Conservation (phyloP, 2,329 filamentous ascomycete species). For the Drechslerella coelobrocha region DNA sequence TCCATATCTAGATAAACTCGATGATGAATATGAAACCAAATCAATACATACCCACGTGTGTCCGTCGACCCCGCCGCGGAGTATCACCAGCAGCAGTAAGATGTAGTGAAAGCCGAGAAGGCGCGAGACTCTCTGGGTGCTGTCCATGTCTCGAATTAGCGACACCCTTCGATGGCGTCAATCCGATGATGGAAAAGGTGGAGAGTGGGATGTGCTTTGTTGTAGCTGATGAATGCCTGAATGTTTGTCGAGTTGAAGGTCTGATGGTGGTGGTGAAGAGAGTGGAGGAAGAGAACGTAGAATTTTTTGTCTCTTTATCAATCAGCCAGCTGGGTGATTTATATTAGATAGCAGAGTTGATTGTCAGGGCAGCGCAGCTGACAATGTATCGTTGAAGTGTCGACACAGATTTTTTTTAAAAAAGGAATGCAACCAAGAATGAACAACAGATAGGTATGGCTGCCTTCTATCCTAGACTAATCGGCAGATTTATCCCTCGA, state of each 20-base stretch:
- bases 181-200: slow-evolving; percentile 2
- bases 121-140: slow-evolving; percentile 19
- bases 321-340: neutral
- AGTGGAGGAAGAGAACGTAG: neutral
- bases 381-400: neutral
- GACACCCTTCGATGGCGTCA: neutral
- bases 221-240: neutral
- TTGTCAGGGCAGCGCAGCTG: neutral
- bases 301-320: neutral
- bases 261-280: neutral
- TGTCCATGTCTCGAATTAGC: slow-evolving; percentile 24
- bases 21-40: neutral
- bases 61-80: slow-evolving; percentile 31
- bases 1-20: too few relatives aligned
- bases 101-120: slow-evolving; percentile 32
- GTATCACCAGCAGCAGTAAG: slow-evolving; percentile 18
- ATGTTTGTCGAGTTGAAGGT: neutral
- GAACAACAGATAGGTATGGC: neutral
- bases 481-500: too few relatives aligned
- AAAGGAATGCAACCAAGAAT: neutral
- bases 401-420: neutral
- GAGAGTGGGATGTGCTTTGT: neutral
- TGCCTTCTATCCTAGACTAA: neutral
- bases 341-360: neutral
- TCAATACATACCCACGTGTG: slow-evolving; percentile 29